These are phyloP conservation scores for Backusella parvicylindrica DNA, from an alignment of 192 early-diverging fungal species.

Conservation along the genomic window DNA sequence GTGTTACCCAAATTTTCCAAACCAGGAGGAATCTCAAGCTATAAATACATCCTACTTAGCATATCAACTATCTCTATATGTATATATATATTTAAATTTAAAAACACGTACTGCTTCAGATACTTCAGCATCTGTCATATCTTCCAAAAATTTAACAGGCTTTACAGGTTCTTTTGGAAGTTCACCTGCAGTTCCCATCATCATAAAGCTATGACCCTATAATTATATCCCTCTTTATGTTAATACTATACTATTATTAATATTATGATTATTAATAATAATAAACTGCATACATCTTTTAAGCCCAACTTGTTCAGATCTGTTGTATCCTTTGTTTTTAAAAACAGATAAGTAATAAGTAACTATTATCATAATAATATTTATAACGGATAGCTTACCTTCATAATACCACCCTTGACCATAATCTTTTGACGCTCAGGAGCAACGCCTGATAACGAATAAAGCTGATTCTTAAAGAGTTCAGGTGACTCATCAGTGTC, in stretches of 20 bases:
- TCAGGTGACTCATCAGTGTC: slow-evolving; percentile 71
- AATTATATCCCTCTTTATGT: too few relatives aligned
- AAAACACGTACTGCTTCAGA: slow-evolving; percentile 68
- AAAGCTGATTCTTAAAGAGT: slow-evolving; percentile 87
- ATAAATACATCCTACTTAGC: background rate
- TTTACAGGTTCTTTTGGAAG: slow-evolving; percentile 78
- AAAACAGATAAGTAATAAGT: background rate
- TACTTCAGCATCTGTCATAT: slow-evolving; percentile 86
- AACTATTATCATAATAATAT: background rate
- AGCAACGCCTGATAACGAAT: slow-evolving; percentile 83
- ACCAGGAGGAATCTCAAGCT: slow-evolving; percentile 90
- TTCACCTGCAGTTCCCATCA: slow-evolving; percentile 97
- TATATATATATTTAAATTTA: too few relatives aligned
- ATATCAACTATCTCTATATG: background rate
- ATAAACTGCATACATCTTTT: slow-evolving; percentile 55
- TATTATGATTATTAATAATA: background rate
- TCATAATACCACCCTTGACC: slow-evolving; percentile 88
- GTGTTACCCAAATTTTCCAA: slow-evolving; percentile 93
- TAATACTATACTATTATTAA: background rate
- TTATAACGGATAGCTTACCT: slow-evolving; percentile 47
- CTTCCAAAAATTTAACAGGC: slow-evolving; percentile 80
- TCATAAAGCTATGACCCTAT: slow-evolving; percentile 58
- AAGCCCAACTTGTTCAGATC: slow-evolving; percentile 69
- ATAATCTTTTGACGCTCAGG: slow-evolving; percentile 95
- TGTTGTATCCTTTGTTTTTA: slow-evolving; percentile 64